phyloP scores from a whole-genome alignment of 176 grass and related monocot species.

The Dactylis glomerata region DNA sequence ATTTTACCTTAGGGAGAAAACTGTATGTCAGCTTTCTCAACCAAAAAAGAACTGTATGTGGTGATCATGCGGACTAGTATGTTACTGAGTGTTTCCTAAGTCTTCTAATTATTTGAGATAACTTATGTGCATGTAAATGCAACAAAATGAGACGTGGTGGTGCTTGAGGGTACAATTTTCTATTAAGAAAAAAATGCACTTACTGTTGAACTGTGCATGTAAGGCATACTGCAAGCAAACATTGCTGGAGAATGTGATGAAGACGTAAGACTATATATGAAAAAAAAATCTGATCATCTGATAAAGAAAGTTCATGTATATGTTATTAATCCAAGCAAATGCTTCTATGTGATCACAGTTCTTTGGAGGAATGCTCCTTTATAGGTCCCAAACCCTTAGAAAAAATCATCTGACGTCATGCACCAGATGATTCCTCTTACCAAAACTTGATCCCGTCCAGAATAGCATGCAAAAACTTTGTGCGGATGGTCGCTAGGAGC shows the following conservation, averaged over 20 bases:
- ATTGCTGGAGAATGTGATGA: not conserved
- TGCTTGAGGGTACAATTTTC: not conserved
- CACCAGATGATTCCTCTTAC: not conserved
- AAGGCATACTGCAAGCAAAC: slow-evolving; percentile 4
- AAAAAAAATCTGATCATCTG: not conserved
- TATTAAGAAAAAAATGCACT: not conserved
- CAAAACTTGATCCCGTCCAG: not conserved
- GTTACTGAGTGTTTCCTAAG: not conserved
- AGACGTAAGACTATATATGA: slow-evolving; percentile 1
- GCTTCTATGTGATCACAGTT: not conserved
- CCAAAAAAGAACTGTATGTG: not conserved
- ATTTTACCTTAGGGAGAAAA: not conserved
- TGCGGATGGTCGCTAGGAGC: not conserved
- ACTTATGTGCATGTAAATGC: slow-evolving; percentile 4
- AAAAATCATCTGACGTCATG: not conserved
- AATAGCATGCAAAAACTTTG: not conserved
- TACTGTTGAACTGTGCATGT: not conserved
- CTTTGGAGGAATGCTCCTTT: slow-evolving; percentile 1
- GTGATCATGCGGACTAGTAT: not conserved
- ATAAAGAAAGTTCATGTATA: not conserved
- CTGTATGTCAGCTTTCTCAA: not conserved
- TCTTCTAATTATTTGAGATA: not conserved
- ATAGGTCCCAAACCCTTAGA: not conserved
- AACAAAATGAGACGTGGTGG: not conserved
- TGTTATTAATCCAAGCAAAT: not conserved